Evolutionary conservation across 202 grass and related monocot species (phyloP).

Genomic region (Carex arenaria): DNA sequence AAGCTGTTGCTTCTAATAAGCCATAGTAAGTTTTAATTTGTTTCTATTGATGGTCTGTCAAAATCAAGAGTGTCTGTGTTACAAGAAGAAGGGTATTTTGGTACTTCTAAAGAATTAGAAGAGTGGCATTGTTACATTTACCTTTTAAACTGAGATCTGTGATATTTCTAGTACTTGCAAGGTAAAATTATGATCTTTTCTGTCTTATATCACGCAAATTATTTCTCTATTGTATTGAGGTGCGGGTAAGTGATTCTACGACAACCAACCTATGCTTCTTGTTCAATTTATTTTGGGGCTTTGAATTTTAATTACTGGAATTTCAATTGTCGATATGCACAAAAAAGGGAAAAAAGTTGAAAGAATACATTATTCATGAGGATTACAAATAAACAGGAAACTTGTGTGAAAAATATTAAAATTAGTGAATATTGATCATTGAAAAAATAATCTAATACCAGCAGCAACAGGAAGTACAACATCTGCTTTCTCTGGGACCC

Average conservation of each 20-base stretch:
- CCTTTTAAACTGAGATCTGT: not conserved
- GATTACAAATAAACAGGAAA: not conserved
- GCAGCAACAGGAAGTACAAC: conserved; percentile 70
- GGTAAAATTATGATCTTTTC: not conserved
- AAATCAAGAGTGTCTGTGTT: too few species aligned
- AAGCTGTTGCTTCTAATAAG: too few species aligned
- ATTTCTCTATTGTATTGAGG: not conserved
- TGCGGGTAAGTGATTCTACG: not conserved
- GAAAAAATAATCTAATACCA: conserved; percentile 19
- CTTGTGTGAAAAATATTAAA: not conserved
- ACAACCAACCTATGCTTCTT: not conserved
- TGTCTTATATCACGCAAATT: not conserved
- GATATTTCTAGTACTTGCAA: not conserved
- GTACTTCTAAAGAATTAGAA: not conserved
- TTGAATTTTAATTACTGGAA: not conserved
- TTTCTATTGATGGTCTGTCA: too few species aligned
- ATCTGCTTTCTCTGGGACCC: conserved; percentile 53
- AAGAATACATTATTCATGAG: not conserved
- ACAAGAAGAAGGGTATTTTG: not conserved
- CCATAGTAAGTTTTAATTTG: too few species aligned
- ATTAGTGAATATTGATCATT: not conserved
- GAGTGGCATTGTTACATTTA: not conserved
- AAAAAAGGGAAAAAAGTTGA: not conserved
- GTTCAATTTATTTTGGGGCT: not conserved
- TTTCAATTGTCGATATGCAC: not conserved